These are phyloP conservation scores for Penicillium palitans DNA, from an alignment of 2,329 filamentous ascomycete species.

Conservation along the genomic window DNA sequence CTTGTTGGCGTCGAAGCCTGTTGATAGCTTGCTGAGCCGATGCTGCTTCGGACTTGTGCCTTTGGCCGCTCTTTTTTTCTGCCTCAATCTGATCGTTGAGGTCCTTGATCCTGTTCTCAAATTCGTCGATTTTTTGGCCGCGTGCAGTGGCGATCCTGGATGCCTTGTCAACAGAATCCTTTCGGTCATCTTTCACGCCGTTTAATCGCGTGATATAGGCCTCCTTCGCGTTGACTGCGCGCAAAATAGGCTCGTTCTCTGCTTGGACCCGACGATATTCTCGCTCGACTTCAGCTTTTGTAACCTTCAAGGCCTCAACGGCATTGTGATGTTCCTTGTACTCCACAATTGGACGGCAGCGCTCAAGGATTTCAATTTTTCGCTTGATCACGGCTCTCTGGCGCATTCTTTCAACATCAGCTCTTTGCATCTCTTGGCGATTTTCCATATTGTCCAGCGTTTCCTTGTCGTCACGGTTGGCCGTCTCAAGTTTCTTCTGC, in stretches of 20 bases:
- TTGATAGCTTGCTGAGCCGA: conserved; percentile 60
- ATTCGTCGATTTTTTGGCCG: conserved; percentile 45
- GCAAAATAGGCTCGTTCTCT: conserved; percentile 66
- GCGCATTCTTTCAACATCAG: conserved; percentile 78
- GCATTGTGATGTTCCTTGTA: conserved; percentile 59
- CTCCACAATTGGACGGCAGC: conserved; percentile 63
- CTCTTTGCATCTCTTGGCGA: conserved; percentile 72
- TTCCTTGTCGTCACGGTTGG: conserved; percentile 61
- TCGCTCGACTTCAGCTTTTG: conserved; percentile 55
- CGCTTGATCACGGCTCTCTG: conserved; percentile 70
- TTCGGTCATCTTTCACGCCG: conserved; percentile 56
- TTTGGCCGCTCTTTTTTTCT: conserved; percentile 52
- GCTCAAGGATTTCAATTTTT: conserved; percentile 65
- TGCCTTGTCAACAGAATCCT: conserved; percentile 53
- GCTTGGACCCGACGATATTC: conserved; percentile 62
- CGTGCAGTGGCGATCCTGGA: conserved; percentile 51
- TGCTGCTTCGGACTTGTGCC: conserved; percentile 55
- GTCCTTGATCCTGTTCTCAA: conserved; percentile 39
- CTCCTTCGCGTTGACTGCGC: conserved; percentile 69
- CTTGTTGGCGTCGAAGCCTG: conserved; percentile 62
- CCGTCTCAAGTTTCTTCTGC: conserved; percentile 64
- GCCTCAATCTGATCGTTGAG: conserved; percentile 48
- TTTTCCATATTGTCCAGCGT: conserved; percentile 66
- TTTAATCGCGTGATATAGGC: conserved; percentile 61
- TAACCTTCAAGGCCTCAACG: conserved; percentile 55